Base-by-base conservation (phyloP, 2,329 filamentous ascomycete genomes). In the Dactylellina haptotyla region DNA sequence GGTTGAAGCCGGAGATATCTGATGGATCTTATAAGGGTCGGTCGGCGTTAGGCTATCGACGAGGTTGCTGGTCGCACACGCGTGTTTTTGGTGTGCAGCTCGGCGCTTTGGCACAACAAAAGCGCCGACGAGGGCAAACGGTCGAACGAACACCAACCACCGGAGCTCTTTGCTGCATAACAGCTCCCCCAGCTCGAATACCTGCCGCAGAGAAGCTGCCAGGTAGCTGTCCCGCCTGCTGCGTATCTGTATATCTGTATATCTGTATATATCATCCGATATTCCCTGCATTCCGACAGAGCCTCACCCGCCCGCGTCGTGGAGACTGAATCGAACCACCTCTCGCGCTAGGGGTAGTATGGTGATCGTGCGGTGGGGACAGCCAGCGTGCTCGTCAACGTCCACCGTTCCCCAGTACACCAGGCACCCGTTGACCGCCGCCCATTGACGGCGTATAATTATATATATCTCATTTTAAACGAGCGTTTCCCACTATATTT, bases 1-100 rank as follows among this genome's bases (percentile, higher is more conserved):
- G 37, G 26, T 56, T 59, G 63, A 67, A 67, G 63, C 63, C 63
- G 63, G 63, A 37, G 63, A 67, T 67, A 67, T 12, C 25, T 23
- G 30, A 12, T 28, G 4, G 30, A 37, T 23, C 53, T 28, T 41
- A 10, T 16, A 23, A 28, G 10, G 26, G 10, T n/a, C 16, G 18
- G 30, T 66, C 62, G 62, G 62, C 8, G 20, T 59, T 67, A 67
- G 43, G 14, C 30, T 10, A n/a, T 26, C 43, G 45, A 20, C 45
- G 41, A 30, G 41, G 58, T 37, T 30, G 57, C 34, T 41, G 18
- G 4, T 18, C 5, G 9, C 26, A 46, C n/a, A n/a, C n/a, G n/a
- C n/a, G n/a, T n/a, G n/a, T n/a, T n/a, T 46, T 46, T 46, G 5
- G n/a, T 3, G n/a, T n/a, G n/a, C n/a, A n/a, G n/a, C n/a, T n/a